Base-by-base conservation (phyloP, 148 eudicot species). In the Arctostaphylos glauca region DNA sequence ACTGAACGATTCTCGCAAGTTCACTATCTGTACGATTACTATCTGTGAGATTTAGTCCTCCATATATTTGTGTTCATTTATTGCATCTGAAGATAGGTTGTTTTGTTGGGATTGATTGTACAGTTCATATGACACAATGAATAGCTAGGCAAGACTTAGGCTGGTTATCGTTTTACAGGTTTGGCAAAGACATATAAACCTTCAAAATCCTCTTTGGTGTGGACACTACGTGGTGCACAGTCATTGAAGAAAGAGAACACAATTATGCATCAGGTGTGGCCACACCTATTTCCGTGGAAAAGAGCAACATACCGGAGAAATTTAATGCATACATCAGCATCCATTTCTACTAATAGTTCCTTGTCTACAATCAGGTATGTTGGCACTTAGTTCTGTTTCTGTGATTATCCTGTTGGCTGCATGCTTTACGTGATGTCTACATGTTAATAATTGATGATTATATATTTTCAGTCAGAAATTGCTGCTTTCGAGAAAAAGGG, bases 231-330 rank as follows among this genome's bases (percentile, higher is more conserved):
- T 83, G 91, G 89, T 83, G 72, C 90, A 5, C 78, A 87, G 88
- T 88, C 93, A 71, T 86, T 87, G 56, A 83, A 81, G 74, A 93
- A 89, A 86, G 90, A 85, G 73, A 89, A 87, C 85, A 73, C 88
- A 16, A 67, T 88, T 80, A 83, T 86, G 80, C 86, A 83, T 49
- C 87, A 84, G 67, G 83, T 90, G 74, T 77, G 87, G 88, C 92
- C 98, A n/a, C 88, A 86, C 76, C 83, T 93, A 74, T 85, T 94
- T 81, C 98, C 98, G 44, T 92, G 98, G 97, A 96, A 94, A 90
- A 91, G 94, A 91, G 86, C 94, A 70, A 88, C 92, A 71, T 85
- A 88, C 77, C 80, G 92, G 86, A 92, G 92, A 87, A 90, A 85
- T 90, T 87, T 86, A 79, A 84, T 87, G 84, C 87, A 67, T 76